Evolutionary conservation across 371 early-diverging fungal genomes (phyloP).

Genomic region (Nosema granulosis): DNA sequence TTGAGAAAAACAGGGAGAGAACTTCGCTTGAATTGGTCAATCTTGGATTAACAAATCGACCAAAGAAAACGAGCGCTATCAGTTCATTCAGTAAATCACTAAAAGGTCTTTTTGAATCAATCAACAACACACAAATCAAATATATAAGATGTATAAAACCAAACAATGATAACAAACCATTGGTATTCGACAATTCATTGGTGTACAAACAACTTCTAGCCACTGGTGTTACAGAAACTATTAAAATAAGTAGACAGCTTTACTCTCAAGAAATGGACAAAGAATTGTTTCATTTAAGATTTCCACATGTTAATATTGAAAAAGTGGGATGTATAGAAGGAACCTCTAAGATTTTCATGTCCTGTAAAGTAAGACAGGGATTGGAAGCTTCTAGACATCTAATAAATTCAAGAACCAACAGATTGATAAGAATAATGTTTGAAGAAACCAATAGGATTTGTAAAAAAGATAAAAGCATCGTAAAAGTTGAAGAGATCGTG

Average conservation of each 20-base stretch:
- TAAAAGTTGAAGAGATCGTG: not conserved
- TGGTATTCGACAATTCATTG: constrained; percentile 79
- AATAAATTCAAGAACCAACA: not conserved
- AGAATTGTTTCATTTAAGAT: constrained; percentile 78
- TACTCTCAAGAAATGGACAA: constrained; percentile 83
- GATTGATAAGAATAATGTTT: not conserved
- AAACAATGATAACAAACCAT: constrained; percentile 78
- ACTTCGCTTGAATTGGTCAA: constrained; percentile 26
- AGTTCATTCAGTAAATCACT: constrained; percentile 75
- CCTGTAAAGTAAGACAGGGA: constrained; percentile 5
- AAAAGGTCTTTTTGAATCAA: constrained; percentile 74
- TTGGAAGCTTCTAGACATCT: not conserved
- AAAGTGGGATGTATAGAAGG: not conserved
- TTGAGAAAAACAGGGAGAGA: constrained; percentile 91
- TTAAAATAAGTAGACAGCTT: constrained; percentile 88
- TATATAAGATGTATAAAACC: constrained; percentile 98
- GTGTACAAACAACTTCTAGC: constrained; percentile 51
- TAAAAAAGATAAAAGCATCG: not conserved
- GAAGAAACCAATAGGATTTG: not conserved
- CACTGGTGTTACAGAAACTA: constrained; percentile 75
- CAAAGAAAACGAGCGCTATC: constrained; percentile 75
- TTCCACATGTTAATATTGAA: constrained; percentile 55
- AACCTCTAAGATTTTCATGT: not conserved
- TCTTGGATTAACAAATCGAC: constrained; percentile 66
- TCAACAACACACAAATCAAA: constrained; percentile 87